phyloP scores from a whole-genome alignment of 768 basidiomycete species.

The Amanita exitialis region DNA sequence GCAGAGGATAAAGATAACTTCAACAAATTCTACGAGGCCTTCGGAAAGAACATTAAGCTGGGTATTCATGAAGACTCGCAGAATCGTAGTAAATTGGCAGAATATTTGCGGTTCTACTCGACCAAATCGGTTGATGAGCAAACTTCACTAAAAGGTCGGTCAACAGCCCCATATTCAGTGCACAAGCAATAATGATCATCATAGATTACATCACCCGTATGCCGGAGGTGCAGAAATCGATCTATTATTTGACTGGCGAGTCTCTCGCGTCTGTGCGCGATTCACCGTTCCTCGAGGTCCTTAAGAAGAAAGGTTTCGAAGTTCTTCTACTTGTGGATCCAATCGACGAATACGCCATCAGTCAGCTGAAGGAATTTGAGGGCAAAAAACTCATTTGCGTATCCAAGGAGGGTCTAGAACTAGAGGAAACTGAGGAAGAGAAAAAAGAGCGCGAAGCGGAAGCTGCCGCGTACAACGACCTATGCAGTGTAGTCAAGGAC shows the following conservation, averaged over 20 bases:
- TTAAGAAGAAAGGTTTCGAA: conserved; percentile 99
- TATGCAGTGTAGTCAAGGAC: conserved; percentile 95
- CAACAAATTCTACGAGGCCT: conserved; percentile 93
- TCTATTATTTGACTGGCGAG: conserved; percentile 99
- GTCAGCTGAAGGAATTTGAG: conserved; percentile 98
- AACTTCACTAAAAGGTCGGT: conserved; percentile 83
- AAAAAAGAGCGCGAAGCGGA: conserved; percentile 87
- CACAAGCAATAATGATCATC: conserved; percentile 1
- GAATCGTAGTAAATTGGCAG: conserved; percentile 98
- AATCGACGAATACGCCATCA: conserved; percentile 98
- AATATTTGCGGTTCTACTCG: conserved; percentile 97
- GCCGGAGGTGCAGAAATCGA: conserved; percentile 97
- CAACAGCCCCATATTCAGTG: not conserved
- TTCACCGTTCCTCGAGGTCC: conserved; percentile 97
- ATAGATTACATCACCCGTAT: conserved; percentile 98
- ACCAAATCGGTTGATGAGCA: conserved; percentile 89
- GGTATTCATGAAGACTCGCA: conserved; percentile 99
- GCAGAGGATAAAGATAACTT: conserved; percentile 99
- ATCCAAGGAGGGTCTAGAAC: conserved; percentile 98
- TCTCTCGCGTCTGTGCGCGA: conserved; percentile 84
- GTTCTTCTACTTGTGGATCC: conserved; percentile 96
- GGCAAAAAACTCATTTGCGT: conserved; percentile 96
- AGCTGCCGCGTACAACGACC: conserved; percentile 69
- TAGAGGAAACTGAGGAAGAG: conserved; percentile 98
- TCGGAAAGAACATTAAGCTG: conserved; percentile 99